phyloP scores from a whole-genome alignment of 148 eudicot species.

The Rhododendron henanense region DNA sequence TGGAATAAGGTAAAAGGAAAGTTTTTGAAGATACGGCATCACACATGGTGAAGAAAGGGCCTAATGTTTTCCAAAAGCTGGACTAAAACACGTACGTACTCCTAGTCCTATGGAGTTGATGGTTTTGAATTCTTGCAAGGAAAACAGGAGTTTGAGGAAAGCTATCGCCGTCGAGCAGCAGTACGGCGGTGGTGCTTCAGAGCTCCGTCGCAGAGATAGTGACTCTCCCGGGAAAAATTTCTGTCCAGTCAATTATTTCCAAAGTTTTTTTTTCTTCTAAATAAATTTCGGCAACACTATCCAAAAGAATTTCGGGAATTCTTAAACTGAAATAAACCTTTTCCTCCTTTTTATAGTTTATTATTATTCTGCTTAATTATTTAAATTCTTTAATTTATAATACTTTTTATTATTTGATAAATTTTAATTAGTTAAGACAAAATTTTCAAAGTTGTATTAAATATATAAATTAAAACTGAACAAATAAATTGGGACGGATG shows the following conservation, averaged over 20 bases:
- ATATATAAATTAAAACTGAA: too few species aligned
- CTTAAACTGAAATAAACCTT: too few species aligned
- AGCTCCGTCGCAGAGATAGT: background rate
- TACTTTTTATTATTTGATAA: too few species aligned
- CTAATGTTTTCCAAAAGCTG: background rate
- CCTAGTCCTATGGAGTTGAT: background rate
- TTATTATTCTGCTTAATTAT: too few species aligned
- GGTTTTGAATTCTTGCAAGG: background rate
- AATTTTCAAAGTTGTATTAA: too few species aligned
- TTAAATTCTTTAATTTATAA: too few species aligned
- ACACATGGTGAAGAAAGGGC: slow-evolving; percentile 20
- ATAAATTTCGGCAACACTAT: too few species aligned
- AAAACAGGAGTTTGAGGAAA: background rate
- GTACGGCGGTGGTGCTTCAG: background rate
- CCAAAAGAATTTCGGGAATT: too few species aligned
- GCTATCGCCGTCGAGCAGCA: background rate
- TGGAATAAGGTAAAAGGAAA: slow-evolving; percentile 4
- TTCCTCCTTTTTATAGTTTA: too few species aligned
- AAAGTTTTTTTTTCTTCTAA: background rate
- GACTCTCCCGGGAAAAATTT: background rate
- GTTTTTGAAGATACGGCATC: slow-evolving; percentile 13
- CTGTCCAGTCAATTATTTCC: background rate
- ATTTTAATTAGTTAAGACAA: too few species aligned
- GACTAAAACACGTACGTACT: background rate
- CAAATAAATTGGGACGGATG: too few species aligned